A percentile compares a stretch with the other conserved stretches of the same genome.
Conservation (phyloP, 164 flowering plant genomes). For the Akebia trifoliata region DNA sequence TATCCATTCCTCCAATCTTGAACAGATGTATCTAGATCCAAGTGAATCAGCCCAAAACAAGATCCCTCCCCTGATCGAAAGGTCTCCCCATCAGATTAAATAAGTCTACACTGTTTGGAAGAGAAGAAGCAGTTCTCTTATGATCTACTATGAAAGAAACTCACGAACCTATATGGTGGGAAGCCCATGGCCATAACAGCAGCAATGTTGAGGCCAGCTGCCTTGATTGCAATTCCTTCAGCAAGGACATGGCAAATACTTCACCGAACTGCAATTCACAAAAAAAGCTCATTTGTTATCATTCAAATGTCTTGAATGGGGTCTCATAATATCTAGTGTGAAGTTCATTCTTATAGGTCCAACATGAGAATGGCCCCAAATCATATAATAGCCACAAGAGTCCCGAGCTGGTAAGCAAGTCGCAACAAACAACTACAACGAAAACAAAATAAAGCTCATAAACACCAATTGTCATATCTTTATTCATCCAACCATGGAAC, state of each 20-base stretch:
- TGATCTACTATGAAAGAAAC: background rate
- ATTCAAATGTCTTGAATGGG: too few relatives aligned
- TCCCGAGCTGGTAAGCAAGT: too few relatives aligned
- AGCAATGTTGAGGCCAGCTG: constrained; percentile 84
- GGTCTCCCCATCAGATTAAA: background rate
- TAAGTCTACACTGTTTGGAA: background rate
- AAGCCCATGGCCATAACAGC: constrained; percentile 93
- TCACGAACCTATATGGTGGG: constrained; percentile 78
- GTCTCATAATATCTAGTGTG: too few relatives aligned
- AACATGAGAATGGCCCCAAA: too few relatives aligned
- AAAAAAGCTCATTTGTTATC: too few relatives aligned
- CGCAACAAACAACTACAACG: too few relatives aligned
- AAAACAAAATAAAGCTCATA: too few relatives aligned
- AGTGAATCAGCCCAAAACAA: constrained; percentile 86
- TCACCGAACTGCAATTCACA: too few relatives aligned
- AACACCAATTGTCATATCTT: too few relatives aligned
- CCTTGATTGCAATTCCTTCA: constrained; percentile 84
- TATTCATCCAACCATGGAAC: too few relatives aligned
- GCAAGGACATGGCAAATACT: constrained; percentile 83
- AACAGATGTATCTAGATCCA: constrained; percentile 73
- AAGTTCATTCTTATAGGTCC: too few relatives aligned
- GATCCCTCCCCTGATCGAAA: constrained; percentile 72
- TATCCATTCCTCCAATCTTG: constrained; percentile 73
- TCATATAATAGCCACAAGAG: too few relatives aligned
- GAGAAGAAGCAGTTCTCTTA: background rate